Base-by-base conservation (phyloP, 768 basidiomycete genomes). In the Bullera alba region DNA sequence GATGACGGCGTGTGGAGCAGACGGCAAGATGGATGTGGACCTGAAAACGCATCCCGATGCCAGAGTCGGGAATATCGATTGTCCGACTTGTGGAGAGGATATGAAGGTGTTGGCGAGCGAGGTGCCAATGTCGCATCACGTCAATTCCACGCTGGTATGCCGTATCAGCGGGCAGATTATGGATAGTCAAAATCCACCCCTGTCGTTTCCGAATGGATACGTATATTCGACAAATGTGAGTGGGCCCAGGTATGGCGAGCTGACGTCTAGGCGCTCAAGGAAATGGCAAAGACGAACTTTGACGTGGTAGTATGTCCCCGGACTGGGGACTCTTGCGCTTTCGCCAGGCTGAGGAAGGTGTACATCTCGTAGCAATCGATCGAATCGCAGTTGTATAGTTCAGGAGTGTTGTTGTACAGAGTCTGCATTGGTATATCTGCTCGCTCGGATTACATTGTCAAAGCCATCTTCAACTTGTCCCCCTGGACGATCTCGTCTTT, bases 141-240 rank as follows among this genome's bases (percentile, higher is more conserved):
- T 85, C 34, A 96, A 93, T 66, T 93, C 90, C 19, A 93, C 88
- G 0, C 87, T 99, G 48, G 92, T 97, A 15, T 97, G 95, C 67
- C 75, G 82, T 46, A 79, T 96, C 63, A 89, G 81, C 56, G 91
- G 93, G 22, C 83, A 84, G 69, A 91, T 97, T 49, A 93, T 97
- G 85, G 86, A 95, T 62, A 91, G 83, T 57, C 83, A 90, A 67
- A 92, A 92, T 61, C 83, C 85, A 78, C 89, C 92, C 0, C 80
- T 95, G 83, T 85, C 83, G 12, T 87, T 95, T 60, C 86, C 90
- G 2, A 82, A 87, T 56, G 92, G 93, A 16, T 79, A 84, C 62
- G 92, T 96, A 32, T 96, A 96, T 71, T 92, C 89, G n/a, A 77
- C 81, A 72, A 87, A 91, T 79, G 92, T 87, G 61, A 51, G 82